Percentiles rank a stretch among this genome's conserved stretches.
Evolutionary conservation across 805 yeast genomes (phyloP).

Genomic region (Monosporozyma servazzii): DNA sequence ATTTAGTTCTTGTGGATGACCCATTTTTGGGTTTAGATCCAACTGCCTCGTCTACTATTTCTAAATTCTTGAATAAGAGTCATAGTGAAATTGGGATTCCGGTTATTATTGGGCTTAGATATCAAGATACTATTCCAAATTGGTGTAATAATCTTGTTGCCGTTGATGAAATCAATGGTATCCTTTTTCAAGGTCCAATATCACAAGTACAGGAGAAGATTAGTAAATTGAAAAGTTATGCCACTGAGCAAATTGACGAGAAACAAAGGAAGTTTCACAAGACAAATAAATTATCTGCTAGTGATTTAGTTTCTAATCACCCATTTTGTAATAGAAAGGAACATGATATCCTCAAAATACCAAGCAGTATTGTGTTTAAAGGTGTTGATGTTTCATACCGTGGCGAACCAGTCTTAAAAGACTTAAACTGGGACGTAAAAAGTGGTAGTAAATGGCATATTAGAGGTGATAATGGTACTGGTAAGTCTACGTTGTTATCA

Average conservation of each 20-base stretch:
- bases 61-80: slow-evolving; percentile 27
- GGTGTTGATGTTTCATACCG: slow-evolving; percentile 58
- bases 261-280: background rate
- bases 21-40: slow-evolving; percentile 92
- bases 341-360: slow-evolving; percentile 8
- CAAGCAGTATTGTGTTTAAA: slow-evolving; percentile 42
- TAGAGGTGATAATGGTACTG: slow-evolving; percentile 84
- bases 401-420: slow-evolving; percentile 47
- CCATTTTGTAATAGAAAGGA: slow-evolving; percentile 13
- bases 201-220: slow-evolving; percentile 19
- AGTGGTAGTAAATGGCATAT: slow-evolving; percentile 82
- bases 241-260: slow-evolving; percentile 2
- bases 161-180: slow-evolving; percentile 44
- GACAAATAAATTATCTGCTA: slow-evolving; percentile 7
- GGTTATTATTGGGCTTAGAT: slow-evolving; percentile 63
- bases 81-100: slow-evolving; percentile 27
- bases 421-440: slow-evolving; percentile 57
- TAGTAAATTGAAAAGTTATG: slow-evolving; percentile 13
- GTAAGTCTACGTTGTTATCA: slow-evolving; percentile 82
- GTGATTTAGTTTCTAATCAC: slow-evolving; percentile 19
- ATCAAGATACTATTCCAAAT: slow-evolving; percentile 64
- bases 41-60: slow-evolving; percentile 49
- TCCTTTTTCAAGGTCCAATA: slow-evolving; percentile 41
- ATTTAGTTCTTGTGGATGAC: slow-evolving; percentile 69
- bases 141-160: slow-evolving; percentile 73